A percentile compares a stretch with the other conserved stretches of the same genome.
Evolutionary conservation across 1,139 yeast species (phyloP).

Genomic region (Nakaseomyces kungkrabaensis): DNA sequence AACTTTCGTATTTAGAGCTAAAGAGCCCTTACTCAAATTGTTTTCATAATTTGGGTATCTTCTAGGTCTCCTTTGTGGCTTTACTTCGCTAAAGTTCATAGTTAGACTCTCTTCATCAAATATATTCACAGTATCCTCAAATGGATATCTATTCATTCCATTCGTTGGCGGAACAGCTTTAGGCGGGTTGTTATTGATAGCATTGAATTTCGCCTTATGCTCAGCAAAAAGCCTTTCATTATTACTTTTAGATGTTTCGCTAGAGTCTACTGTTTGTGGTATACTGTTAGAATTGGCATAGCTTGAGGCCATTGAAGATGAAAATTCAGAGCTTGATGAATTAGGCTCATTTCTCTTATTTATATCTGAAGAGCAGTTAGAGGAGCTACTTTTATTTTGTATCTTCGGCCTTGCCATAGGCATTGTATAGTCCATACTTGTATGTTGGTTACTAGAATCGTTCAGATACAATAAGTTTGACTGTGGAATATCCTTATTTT

Average conservation of each 20-base stretch:
- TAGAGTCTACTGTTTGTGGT: not conserved
- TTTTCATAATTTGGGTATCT: conserved; percentile 1
- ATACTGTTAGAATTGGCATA: not conserved
- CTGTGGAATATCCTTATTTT: not conserved
- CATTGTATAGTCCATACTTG: not conserved
- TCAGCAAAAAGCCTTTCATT: not conserved
- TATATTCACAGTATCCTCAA: not conserved
- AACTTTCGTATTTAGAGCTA: not conserved
- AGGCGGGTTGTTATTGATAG: not conserved
- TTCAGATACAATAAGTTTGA: not conserved
- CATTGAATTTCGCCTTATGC: not conserved
- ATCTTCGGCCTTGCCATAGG: not conserved
- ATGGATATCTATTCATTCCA: not conserved
- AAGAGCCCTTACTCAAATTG: not conserved
- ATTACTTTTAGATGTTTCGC: not conserved
- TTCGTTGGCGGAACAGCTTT: no score
- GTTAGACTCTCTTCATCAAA: not conserved
- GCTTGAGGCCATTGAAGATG: not conserved
- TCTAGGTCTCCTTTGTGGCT: not conserved
- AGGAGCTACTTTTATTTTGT: not conserved
- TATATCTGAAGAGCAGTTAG: not conserved
- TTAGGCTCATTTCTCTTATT: not conserved
- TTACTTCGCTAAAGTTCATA: not conserved
- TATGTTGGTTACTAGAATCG: not conserved
- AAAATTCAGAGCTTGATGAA: not conserved